Conservation (phyloP, 2,329 filamentous ascomycete species). For the Neurospora sp. region DNA sequence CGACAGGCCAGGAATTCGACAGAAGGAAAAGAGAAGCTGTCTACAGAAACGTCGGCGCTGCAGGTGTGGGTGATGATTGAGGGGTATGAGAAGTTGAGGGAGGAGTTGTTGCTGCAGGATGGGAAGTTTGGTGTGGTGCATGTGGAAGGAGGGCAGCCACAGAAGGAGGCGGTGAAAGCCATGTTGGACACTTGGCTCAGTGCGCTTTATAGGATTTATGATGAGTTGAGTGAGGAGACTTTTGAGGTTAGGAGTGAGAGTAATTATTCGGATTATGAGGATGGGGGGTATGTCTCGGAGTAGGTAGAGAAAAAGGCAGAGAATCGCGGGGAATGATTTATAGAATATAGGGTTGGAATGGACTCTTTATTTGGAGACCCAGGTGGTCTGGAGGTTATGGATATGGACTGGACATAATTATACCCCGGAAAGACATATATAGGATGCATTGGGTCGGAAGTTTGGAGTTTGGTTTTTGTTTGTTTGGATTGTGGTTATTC, state of each 20-base stretch:
- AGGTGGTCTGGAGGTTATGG: neutral
- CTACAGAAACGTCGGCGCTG: conserved; percentile 31
- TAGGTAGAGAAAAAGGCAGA: neutral
- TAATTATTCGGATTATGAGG: conserved; percentile 25
- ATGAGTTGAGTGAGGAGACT: conserved; percentile 22
- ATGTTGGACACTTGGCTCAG: conserved; percentile 44
- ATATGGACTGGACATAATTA: neutral
- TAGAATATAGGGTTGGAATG: neutral
- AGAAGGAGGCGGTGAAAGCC: conserved; percentile 21
- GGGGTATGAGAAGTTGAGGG: conserved; percentile 44
- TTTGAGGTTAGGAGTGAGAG: conserved; percentile 9
- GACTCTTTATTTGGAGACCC: neutral
- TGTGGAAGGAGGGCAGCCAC: conserved; percentile 19
- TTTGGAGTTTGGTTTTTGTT: neutral
- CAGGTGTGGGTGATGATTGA: conserved; percentile 51
- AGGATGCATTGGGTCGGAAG: neutral
- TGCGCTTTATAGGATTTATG: conserved; percentile 38
- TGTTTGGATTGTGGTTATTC: neutral
- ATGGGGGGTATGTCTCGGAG: neutral
- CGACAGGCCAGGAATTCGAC: conserved; percentile 24
- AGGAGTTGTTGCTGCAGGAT: conserved; percentile 27
- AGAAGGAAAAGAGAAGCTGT: conserved; percentile 12
- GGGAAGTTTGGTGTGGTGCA: conserved; percentile 9
- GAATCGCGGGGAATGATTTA: no score
- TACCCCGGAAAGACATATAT: neutral